phyloP scores from a whole-genome alignment of 2,329 filamentous ascomycete genomes.

The Pseudomassariella vexata region DNA sequence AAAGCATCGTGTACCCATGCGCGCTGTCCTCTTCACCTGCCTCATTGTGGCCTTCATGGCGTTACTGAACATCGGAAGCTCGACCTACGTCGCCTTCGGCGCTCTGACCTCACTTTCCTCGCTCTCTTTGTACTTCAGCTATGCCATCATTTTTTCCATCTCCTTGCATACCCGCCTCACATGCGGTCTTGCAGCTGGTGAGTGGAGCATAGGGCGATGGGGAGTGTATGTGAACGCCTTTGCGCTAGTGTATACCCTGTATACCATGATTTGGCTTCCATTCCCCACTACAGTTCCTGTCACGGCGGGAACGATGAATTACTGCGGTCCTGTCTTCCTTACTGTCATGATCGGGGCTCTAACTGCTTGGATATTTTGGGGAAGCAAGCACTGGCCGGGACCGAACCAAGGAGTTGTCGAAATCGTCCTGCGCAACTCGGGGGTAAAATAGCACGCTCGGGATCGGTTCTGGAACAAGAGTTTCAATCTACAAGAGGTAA shows the following conservation, averaged over 20 bases:
- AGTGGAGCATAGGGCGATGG: slow-evolving; percentile 24
- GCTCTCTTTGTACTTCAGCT: slow-evolving; percentile 30
- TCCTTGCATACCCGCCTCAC: slow-evolving; percentile 26
- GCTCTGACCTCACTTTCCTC: slow-evolving; percentile 32
- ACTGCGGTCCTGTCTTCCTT: too few species aligned
- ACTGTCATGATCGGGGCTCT: slow-evolving; percentile 1
- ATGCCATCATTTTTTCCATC: slow-evolving; percentile 30
- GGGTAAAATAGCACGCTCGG: too few species aligned
- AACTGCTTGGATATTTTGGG: slow-evolving; percentile 1
- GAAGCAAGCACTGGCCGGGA: neutral
- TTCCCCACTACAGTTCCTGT: slow-evolving; percentile 28
- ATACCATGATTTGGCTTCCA: slow-evolving; percentile 24
- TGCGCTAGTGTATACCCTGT: slow-evolving; percentile 25
- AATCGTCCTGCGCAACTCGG: neutral
- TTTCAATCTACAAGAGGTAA: too few species aligned
- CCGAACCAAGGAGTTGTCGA: slow-evolving; percentile 1
- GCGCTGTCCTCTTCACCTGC: slow-evolving; percentile 27
- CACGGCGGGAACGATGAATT: slow-evolving; percentile 30
- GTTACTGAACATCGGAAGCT: slow-evolving; percentile 31
- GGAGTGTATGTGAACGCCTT: slow-evolving; percentile 26
- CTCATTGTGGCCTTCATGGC: slow-evolving; percentile 24
- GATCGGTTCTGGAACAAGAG: too few species aligned
- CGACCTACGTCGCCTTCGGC: slow-evolving; percentile 26
- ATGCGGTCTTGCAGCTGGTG: slow-evolving; percentile 16
- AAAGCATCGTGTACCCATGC: slow-evolving; percentile 27